Percentiles rank a stretch among this genome's conserved stretches.
phyloP scores from a whole-genome alignment of 495 filamentous ascomycete genomes.

The Stereocaulon alpinum region DNA sequence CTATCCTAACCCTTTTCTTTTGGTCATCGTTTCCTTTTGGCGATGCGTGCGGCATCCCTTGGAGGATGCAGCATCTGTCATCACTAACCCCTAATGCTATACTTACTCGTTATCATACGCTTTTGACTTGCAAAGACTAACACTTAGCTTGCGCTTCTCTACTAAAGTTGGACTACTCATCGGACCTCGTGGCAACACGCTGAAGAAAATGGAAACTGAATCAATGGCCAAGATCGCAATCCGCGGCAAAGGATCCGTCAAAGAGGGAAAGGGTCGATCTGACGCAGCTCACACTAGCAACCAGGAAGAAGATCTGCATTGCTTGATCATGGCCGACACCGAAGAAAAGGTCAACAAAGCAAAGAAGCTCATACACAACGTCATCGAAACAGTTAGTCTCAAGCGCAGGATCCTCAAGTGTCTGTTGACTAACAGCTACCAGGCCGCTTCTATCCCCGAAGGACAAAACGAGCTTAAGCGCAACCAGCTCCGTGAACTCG shows the following conservation, averaged over 20 bases:
- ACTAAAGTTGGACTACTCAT: conserved; percentile 99
- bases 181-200: conserved; percentile 96
- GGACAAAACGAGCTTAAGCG: conserved; percentile 97
- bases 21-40: conserved; percentile 38
- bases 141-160: conserved; percentile 68
- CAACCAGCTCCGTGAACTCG: conserved; percentile 94
- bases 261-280: conserved; percentile 98
- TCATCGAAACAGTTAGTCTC: conserved; percentile 88
- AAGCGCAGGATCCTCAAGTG: neutral
- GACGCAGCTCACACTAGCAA: conserved; percentile 98
- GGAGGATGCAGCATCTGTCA: conserved; percentile 20
- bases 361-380: conserved; percentile 91
- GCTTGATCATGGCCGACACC: conserved; percentile 97
- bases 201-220: conserved; percentile 99
- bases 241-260: conserved; percentile 97
- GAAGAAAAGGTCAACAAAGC: conserved; percentile 98
- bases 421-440: conserved; percentile 4
- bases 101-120: conserved; percentile 23
- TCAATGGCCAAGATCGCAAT: conserved; percentile 98
- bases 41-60: conserved; percentile 29
- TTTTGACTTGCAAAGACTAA: conserved; percentile 59
- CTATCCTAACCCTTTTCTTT: conserved; percentile 59
- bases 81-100: conserved; percentile 47
- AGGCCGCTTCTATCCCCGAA: conserved; percentile 97
- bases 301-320: conserved; percentile 98